Evolutionary conservation across 2,329 filamentous ascomycete species (phyloP).

Genomic region (Colletotrichum sansevieriae): DNA sequence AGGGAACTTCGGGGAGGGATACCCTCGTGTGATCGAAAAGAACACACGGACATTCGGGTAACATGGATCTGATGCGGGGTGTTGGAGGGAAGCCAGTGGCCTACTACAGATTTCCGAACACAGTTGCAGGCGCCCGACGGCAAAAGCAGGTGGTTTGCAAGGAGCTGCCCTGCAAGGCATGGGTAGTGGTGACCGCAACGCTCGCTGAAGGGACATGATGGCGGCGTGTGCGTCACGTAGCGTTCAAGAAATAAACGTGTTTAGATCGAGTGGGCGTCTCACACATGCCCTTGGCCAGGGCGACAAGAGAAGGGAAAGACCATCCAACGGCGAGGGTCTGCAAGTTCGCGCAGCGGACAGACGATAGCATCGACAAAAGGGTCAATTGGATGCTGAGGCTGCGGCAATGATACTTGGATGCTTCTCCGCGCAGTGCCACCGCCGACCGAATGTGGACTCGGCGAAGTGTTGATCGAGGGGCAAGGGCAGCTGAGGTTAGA

Average conservation of each 20-base stretch:
- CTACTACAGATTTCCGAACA: constrained; percentile 18
- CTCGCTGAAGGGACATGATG: constrained; percentile 10
- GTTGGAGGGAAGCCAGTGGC: constrained; percentile 10
- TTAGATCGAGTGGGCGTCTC: constrained; percentile 28
- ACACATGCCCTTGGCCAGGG: constrained; percentile 14
- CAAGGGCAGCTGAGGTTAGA: constrained; percentile 33
- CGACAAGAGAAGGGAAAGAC: constrained; percentile 10
- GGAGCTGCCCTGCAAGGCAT: constrained; percentile 14
- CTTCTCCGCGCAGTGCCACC: constrained; percentile 27
- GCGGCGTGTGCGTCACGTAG: constrained; percentile 32
- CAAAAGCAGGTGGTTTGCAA: constrained; percentile 10
- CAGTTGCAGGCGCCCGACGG: constrained; percentile 17
- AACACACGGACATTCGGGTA: constrained; percentile 16
- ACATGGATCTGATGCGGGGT: constrained; percentile 32
- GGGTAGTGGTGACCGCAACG: constrained; percentile 1
- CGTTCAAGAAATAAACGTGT: constrained; percentile 27
- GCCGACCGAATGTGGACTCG: constrained; percentile 25
- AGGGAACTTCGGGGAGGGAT: neutral
- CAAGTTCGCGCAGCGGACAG: constrained; percentile 13
- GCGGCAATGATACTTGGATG: constrained; percentile 24
- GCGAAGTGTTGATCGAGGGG: constrained; percentile 29
- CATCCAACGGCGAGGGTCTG: constrained; percentile 18
- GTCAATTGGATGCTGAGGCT: neutral
- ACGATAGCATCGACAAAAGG: constrained; percentile 14
- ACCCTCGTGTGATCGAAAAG: constrained; percentile 1